Base-by-base conservation (phyloP, 75 land plant genomes). In the Pinus albicaulis region DNA sequence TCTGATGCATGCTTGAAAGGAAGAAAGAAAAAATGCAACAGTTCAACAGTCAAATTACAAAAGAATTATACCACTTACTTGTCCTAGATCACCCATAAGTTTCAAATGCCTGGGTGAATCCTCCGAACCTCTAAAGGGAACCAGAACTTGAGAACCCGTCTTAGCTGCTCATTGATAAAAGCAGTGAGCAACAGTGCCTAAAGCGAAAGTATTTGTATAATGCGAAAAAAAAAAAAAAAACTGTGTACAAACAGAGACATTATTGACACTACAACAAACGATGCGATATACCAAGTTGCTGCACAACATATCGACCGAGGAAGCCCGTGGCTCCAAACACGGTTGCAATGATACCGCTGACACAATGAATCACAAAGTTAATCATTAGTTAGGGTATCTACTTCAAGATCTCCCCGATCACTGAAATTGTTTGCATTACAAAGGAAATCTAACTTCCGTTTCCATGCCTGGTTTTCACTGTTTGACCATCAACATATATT, bases 51-150 rank as follows among this genome's bases (percentile, higher is more conserved):
- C 20, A 38, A 68, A 36, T 20, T 38, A 20, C 6, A 68, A 7
- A 68, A 65, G n/a, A 31, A 16, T 25, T 19, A 73, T 73, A 59
- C 58, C 70, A 31, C 70, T 56, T 74, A 91, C 99, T 98, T 96
- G 89, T n/a, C 99, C 99, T 75, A 97, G 80, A 82, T 97, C 99
- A 56, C 98, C 99, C 98, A 97, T 97, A 68, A 97, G 80, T 79
- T 97, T 97, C 20, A 97, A 87, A 82, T 97, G 99, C 68, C 95
- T 83, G 74, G 78, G 94, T 75, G 82, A 78, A 82, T 97, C 99
- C 75, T 97, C 98, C 72, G 92, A 84, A 57, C 98, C 98, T 68
- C 99, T 86, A 76, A 90, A 97, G 71, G 99, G 99, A 74, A 97
- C 92, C 75, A 97, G 74, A 41, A 94, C 93, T 83, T 97, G 99